phyloP scores from a whole-genome alignment of 2,329 filamentous ascomycete genomes.

The Cladosporium sphaerospermum region DNA sequence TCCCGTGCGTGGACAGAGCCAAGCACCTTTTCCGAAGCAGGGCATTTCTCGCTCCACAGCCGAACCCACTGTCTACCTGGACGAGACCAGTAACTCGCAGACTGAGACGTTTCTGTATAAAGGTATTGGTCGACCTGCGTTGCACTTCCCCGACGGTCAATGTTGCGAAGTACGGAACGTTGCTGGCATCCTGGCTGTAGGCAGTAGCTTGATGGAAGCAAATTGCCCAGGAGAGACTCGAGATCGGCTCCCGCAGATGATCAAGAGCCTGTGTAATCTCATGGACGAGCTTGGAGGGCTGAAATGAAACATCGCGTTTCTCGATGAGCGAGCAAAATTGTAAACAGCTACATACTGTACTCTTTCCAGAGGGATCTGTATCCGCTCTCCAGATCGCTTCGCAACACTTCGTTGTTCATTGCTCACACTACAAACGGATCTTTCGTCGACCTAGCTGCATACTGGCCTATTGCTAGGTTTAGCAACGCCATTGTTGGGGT shows the following conservation, averaged over 20 bases:
- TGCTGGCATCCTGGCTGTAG: conserved; percentile 16
- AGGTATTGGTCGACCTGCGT: conserved; percentile 15
- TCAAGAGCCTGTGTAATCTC: conserved; percentile 18
- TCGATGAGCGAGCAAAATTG: no score
- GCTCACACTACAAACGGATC: no score
- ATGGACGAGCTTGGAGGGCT: conserved; percentile 18
- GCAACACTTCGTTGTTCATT: no score
- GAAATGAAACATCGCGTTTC: not conserved
- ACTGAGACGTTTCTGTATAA: conserved; percentile 13
- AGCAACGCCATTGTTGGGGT: conserved; percentile 24
- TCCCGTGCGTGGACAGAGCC: not conserved
- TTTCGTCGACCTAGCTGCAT: not conserved
- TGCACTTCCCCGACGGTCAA: conserved; percentile 7
- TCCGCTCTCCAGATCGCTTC: no score
- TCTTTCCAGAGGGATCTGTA: no score
- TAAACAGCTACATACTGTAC: no score
- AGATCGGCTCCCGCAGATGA: conserved; percentile 18
- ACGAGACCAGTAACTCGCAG: conserved; percentile 9
- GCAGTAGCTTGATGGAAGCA: conserved; percentile 15
- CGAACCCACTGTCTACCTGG: conserved; percentile 10
- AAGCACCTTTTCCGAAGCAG: not conserved
- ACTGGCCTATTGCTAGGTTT: conserved; percentile 17
- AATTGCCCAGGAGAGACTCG: conserved; percentile 18
- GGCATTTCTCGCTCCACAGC: no score
- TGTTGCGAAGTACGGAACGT: conserved; percentile 15